These are phyloP conservation scores for Colletotrichum theobromicola DNA, from an alignment of 2,329 filamentous ascomycete species.

Conservation along the genomic window DNA sequence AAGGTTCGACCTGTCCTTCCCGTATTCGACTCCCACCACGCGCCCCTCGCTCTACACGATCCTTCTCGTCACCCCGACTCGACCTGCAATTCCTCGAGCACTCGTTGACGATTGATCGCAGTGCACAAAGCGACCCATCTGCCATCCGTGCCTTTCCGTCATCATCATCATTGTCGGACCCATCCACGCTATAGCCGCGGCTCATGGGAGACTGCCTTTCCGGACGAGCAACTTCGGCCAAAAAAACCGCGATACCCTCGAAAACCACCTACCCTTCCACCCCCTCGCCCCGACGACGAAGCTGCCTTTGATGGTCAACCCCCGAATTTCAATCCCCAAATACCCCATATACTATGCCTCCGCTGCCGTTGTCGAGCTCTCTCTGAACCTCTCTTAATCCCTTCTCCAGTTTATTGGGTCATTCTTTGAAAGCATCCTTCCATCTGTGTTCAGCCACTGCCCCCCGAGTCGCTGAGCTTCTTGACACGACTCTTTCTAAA, in stretches of 20 bases:
- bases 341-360: conserved; percentile 6
- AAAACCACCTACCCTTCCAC: neutral
- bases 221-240: neutral
- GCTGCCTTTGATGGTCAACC: neutral
- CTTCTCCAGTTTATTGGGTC: neutral
- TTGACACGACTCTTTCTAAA: neutral
- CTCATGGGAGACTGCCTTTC: conserved; percentile 5
- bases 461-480: neutral
- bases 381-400: neutral
- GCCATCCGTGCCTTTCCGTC: neutral
- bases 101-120: neutral
- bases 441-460: neutral
- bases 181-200: neutral
- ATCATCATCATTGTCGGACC: neutral
- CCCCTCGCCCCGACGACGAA: neutral
- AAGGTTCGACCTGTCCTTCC: neutral
- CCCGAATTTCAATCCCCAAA: neutral
- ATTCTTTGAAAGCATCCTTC: conserved; percentile 15
- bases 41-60: neutral
- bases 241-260: conserved; percentile 13
- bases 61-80: neutral
- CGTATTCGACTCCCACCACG: neutral
- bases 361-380: neutral
- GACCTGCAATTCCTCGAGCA: neutral
- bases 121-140: neutral